Evolutionary conservation across 2,329 filamentous ascomycete species (phyloP).

Genomic region (Microthyrium microscopicum): DNA sequence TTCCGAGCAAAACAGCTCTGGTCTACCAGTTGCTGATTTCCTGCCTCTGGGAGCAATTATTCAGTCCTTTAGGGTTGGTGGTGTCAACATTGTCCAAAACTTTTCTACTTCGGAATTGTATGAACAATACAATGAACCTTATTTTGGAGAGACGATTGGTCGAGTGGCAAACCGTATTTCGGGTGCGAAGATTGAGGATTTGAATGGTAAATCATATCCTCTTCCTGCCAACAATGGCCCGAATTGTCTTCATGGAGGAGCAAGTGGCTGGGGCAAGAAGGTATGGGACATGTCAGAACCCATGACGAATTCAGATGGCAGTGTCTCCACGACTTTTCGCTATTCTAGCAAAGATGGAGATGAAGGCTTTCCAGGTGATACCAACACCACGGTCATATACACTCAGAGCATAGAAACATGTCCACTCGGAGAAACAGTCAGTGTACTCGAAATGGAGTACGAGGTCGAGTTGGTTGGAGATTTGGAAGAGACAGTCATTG

Average conservation of each 20-base stretch:
- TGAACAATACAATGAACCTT: slow-evolving; percentile 55
- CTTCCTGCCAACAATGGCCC: slow-evolving; percentile 61
- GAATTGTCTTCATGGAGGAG: slow-evolving; percentile 43
- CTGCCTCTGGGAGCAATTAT: slow-evolving; percentile 64
- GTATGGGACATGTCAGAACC: slow-evolving; percentile 55
- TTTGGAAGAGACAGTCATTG: slow-evolving; percentile 77
- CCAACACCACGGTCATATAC: slow-evolving; percentile 65
- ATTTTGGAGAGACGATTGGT: slow-evolving; percentile 89
- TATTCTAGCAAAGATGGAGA: slow-evolving; percentile 62
- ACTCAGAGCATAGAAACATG: slow-evolving; percentile 52
- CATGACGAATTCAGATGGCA: slow-evolving; percentile 30
- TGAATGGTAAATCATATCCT: slow-evolving; percentile 56
- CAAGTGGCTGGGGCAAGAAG: slow-evolving; percentile 65
- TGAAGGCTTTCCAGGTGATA: slow-evolving; percentile 75
- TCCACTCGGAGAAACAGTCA: slow-evolving; percentile 45
- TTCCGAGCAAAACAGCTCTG: too few relatives aligned
- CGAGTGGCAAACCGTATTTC: slow-evolving; percentile 66
- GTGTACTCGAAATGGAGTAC: slow-evolving; percentile 72
- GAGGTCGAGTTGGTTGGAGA: slow-evolving; percentile 60
- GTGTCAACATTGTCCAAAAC: slow-evolving; percentile 72
- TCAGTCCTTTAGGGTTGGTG: slow-evolving; percentile 62
- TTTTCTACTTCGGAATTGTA: slow-evolving; percentile 67
- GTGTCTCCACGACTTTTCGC: slow-evolving; percentile 29
- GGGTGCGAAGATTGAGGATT: slow-evolving; percentile 47
- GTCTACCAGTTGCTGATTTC: too few relatives aligned